These are phyloP conservation scores for Thielaviopsis ethacetica DNA, from an alignment of 2,329 filamentous ascomycete genomes.

Conservation along the genomic window DNA sequence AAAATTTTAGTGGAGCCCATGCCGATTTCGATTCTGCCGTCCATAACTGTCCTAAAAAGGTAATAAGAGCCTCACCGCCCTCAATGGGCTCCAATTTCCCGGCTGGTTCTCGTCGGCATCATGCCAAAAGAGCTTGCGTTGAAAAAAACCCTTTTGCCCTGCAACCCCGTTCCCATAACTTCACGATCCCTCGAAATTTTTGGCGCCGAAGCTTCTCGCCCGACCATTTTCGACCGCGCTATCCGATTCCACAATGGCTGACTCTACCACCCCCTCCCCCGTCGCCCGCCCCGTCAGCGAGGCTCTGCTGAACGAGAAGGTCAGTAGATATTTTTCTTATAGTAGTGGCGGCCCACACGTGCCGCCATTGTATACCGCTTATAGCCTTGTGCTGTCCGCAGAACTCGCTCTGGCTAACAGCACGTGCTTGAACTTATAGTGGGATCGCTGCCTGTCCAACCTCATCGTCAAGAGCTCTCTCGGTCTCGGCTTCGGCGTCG, in stretches of 20 bases:
- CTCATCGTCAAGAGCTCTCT: conserved; percentile 92
- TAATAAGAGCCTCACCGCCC: conserved; percentile 25
- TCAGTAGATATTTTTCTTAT: conserved; percentile 25
- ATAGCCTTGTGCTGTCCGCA: neutral
- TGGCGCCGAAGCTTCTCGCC: conserved; percentile 5
- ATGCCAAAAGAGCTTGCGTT: neutral
- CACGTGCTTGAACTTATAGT: conserved; percentile 37
- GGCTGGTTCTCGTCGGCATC: conserved; percentile 21
- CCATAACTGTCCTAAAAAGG: conserved; percentile 15
- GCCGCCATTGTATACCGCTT: neutral
- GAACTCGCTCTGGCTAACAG: conserved; percentile 11
- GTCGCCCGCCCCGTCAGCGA: conserved; percentile 82
- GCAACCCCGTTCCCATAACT: neutral
- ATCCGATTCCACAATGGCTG: conserved; percentile 30
- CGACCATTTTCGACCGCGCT: conserved; percentile 1
- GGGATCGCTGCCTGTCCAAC: conserved; percentile 96
- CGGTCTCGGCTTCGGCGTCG: conserved; percentile 90
- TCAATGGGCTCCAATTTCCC: conserved; percentile 22
- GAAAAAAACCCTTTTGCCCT: conserved; percentile 4
- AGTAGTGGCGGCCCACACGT: neutral
- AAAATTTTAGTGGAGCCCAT: conserved; percentile 12
- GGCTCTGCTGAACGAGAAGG: conserved; percentile 97
- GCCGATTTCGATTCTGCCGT: conserved; percentile 26
- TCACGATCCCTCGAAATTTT: conserved; percentile 1
- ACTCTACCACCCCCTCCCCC: conserved; percentile 28